Percentiles rank a stretch among this genome's conserved stretches.
phyloP scores from a whole-genome alignment of 148 eudicot genomes.

The Cornus suecica region DNA sequence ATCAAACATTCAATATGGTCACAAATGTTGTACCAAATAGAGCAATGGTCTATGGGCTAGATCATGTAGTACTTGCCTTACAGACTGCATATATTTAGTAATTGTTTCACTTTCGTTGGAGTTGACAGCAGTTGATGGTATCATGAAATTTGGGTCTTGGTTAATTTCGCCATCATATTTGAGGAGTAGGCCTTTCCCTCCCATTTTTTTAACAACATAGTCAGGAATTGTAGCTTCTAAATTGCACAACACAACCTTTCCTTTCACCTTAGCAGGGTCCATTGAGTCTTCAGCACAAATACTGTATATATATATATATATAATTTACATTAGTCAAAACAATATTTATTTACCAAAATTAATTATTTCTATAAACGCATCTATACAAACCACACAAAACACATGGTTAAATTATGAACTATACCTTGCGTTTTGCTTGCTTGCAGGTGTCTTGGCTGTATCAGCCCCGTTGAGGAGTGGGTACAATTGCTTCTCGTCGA shows the following conservation, averaged over 20 bases:
- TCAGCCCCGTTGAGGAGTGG: conserved; percentile 63
- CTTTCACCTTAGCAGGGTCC: conserved; percentile 76
- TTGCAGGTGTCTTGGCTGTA: conserved; percentile 50
- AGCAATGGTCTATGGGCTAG: no score
- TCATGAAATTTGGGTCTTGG: conserved; percentile 62
- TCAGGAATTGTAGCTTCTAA: conserved; percentile 57
- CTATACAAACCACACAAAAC: no score
- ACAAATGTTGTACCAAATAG: no score
- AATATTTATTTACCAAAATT: no score
- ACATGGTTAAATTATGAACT: no score
- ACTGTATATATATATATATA: conserved; percentile 19
- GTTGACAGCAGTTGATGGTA: conserved; percentile 66
- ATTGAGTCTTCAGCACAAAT: conserved; percentile 54
- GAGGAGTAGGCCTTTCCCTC: conserved; percentile 68
- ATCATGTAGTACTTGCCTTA: conserved; percentile 35
- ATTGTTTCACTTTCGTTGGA: conserved; percentile 37
- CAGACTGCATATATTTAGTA: conserved; percentile 43
- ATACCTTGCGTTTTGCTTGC: conserved; percentile 53
- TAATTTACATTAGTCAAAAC: no score
- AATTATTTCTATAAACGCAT: no score
- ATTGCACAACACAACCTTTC: conserved; percentile 67
- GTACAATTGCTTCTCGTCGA: conserved; percentile 39
- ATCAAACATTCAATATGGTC: background rate
- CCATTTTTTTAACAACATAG: conserved; percentile 63
- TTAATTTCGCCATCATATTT: conserved; percentile 47